phyloP scores from a whole-genome alignment of 306 rosid genomes.

The Alnus rubra region DNA sequence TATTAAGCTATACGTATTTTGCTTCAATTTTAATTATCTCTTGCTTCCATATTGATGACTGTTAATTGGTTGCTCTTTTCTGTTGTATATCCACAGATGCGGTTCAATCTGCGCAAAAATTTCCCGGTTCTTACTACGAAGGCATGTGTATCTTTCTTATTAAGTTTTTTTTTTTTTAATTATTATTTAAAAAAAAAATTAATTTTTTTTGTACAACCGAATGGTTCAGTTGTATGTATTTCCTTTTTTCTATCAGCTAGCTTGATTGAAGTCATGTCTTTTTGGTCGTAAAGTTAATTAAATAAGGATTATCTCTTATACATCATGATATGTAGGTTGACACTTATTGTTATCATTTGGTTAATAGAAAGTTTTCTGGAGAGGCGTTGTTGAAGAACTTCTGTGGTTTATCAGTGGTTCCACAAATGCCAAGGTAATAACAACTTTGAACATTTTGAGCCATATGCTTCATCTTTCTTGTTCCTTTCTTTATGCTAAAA shows the following conservation, averaged over 20 bases:
- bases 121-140: slow-evolving; percentile 96
- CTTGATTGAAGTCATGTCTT: slow-evolving; percentile 14
- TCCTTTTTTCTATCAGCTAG: slow-evolving; percentile 13
- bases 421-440: slow-evolving; percentile 84
- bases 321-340: slow-evolving; percentile 30
- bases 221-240: background rate
- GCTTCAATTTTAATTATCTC: slow-evolving; percentile 14
- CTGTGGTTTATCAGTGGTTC: slow-evolving; percentile 99
- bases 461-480: slow-evolving; percentile 9
- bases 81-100: slow-evolving; percentile 56
- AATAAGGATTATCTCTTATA: slow-evolving; percentile 21
- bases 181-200: too few relatives aligned
- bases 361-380: slow-evolving; percentile 94
- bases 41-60: background rate
- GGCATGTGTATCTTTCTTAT: slow-evolving; percentile 47
- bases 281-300: background rate
- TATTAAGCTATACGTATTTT: slow-evolving; percentile 12
- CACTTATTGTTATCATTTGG: slow-evolving; percentile 39
- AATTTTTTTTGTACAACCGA: background rate
- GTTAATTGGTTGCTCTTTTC: slow-evolving; percentile 22
- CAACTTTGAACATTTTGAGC: background rate
- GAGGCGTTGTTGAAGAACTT: slow-evolving; percentile 97
- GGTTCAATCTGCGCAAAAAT: slow-evolving; percentile 78
- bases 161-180: slow-evolving; percentile 11
- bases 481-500: background rate